phyloP scores from a whole-genome alignment of 2,329 filamentous ascomycete species.

The Epichloe coenophiala region DNA sequence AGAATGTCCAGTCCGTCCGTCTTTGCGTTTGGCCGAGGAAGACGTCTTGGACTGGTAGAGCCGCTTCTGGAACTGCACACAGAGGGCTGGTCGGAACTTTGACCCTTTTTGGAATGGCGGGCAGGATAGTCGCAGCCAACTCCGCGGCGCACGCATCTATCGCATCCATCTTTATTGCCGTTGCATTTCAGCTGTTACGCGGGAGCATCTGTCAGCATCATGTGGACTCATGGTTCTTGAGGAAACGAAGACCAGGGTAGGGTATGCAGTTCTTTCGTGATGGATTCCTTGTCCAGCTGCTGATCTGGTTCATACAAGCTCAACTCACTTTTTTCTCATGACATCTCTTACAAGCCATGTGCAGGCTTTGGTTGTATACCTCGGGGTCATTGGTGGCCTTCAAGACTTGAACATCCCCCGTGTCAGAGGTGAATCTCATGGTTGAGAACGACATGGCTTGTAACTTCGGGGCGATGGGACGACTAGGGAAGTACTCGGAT shows the following conservation, averaged over 20 bases:
- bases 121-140: conserved; percentile 22
- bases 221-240: background rate
- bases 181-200: conserved; percentile 22
- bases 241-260: background rate
- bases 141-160: conserved; percentile 18
- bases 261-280: too few species aligned
- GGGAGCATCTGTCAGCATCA: background rate
- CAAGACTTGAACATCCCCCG: conserved; percentile 22
- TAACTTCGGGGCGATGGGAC: background rate
- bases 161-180: conserved; percentile 24
- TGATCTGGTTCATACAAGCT: background rate
- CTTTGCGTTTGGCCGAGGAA: background rate
- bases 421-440: background rate
- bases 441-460: background rate
- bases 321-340: conserved; percentile 26
- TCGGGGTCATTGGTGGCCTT: conserved; percentile 22
- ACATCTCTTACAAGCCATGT: conserved; percentile 25
- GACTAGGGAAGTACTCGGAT: background rate
- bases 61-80: conserved; percentile 1
- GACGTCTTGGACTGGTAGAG: background rate
- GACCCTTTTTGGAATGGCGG: conserved; percentile 15
- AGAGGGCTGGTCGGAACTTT: conserved; percentile 9
- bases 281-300: too few species aligned
- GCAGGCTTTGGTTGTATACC: conserved; percentile 23
- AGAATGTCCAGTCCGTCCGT: background rate